These are phyloP conservation scores for Flaveria linearis DNA, from an alignment of 129 eudicot species.

Conservation along the genomic window DNA sequence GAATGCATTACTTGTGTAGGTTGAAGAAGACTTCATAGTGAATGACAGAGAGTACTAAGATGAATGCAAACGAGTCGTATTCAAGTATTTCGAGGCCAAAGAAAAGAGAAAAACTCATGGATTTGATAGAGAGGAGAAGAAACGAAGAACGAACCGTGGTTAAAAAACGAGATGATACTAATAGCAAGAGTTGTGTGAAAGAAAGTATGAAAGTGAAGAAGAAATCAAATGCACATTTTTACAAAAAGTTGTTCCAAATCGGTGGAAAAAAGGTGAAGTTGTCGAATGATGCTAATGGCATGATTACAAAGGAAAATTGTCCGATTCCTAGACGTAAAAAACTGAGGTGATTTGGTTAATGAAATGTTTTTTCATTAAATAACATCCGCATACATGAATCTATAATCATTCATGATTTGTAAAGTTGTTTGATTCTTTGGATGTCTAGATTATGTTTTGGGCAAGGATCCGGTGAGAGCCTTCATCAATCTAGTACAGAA, in stretches of 20 bases:
- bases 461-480: constrained; percentile 41
- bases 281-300: constrained; percentile 15
- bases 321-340: constrained; percentile 18
- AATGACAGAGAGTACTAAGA: neutral
- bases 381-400: neutral
- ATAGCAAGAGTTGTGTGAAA: neutral
- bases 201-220: constrained; percentile 7
- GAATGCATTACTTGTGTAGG: neutral
- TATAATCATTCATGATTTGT: constrained; percentile 7
- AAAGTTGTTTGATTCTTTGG: constrained; percentile 30
- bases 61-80: neutral
- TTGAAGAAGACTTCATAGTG: constrained; percentile 1
- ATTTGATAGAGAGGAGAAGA: neutral
- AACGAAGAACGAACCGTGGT: neutral
- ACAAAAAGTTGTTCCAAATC: constrained; percentile 18
- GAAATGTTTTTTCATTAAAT: neutral
- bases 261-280: constrained; percentile 5
- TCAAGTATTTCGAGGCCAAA: constrained; percentile 8
- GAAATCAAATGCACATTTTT: constrained; percentile 19
- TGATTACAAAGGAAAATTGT: constrained; percentile 1
- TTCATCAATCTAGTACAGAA: constrained; percentile 36
- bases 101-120: constrained; percentile 5
- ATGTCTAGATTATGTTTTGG: constrained; percentile 32
- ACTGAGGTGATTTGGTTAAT: constrained; percentile 6
- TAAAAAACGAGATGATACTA: neutral